phyloP scores from a whole-genome alignment of 2,329 filamentous ascomycete species.

The Scorias spongiosa region DNA sequence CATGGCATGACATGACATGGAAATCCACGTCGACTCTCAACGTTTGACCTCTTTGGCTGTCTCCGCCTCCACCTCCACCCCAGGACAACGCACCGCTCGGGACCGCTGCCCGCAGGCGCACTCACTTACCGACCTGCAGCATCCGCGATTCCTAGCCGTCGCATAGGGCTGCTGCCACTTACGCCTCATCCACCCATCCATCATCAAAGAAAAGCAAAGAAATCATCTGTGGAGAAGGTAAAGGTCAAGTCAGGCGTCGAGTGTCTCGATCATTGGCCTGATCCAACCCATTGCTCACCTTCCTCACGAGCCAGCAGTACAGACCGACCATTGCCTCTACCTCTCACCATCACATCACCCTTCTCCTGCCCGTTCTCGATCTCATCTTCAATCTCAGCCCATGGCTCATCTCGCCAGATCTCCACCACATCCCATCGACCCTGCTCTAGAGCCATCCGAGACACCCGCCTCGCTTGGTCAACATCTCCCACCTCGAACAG shows the following conservation, averaged over 20 bases:
- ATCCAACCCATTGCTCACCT: constrained; percentile 4
- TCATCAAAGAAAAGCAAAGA: no score
- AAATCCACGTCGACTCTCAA: no score
- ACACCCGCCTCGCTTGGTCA: constrained; percentile 51
- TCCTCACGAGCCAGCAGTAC: constrained; percentile 27
- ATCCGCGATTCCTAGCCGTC: background rate
- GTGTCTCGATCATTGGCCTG: background rate
- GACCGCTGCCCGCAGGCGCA: background rate
- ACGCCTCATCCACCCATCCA: no score
- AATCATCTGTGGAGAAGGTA: background rate
- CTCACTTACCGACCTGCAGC: background rate
- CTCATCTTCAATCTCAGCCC: constrained; percentile 20
- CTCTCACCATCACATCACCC: constrained; percentile 17
- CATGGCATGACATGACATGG: no score
- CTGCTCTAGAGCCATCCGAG: constrained; percentile 28
- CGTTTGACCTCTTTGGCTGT: no score
- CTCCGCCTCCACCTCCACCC: no score
- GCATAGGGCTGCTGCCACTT: no score
- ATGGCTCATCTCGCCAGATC: constrained; percentile 58
- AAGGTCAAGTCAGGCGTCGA: background rate
- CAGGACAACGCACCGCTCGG: no score
- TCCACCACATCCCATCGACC: constrained; percentile 34
- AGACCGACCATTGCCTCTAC: constrained; percentile 27
- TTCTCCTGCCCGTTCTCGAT: constrained; percentile 7
- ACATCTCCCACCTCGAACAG: constrained; percentile 59